A percentile compares a stretch with the other conserved stretches of the same genome.
Evolutionary conservation across 768 basidiomycete species (phyloP).

Genomic region (Jaapia argillacea): DNA sequence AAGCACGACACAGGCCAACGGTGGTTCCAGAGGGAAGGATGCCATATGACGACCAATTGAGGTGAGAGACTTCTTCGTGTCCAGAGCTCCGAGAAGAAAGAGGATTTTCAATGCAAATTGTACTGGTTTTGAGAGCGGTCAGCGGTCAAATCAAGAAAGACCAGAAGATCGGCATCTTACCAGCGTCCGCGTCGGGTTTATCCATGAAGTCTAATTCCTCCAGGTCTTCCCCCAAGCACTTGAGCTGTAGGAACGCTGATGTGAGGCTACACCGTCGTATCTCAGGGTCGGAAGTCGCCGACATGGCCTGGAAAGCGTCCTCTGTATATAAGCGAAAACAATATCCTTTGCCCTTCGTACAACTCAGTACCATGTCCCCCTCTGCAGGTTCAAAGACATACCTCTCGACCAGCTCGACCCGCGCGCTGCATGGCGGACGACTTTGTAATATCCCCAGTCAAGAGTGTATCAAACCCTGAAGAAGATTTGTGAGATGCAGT

Average conservation of each 20-base stretch:
- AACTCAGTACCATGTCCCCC: not conserved
- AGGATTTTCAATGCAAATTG: slow-evolving; percentile 58
- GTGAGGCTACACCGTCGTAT: slow-evolving; percentile 83
- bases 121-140: slow-evolving; percentile 28
- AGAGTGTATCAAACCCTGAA: slow-evolving; percentile 79
- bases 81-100: slow-evolving; percentile 72
- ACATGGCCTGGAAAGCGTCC: slow-evolving; percentile 58
- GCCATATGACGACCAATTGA: slow-evolving; percentile 76
- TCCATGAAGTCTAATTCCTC: slow-evolving; percentile 86
- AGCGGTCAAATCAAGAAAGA: not conserved
- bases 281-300: slow-evolving; percentile 69
- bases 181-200: slow-evolving; percentile 60
- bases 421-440: slow-evolving; percentile 91
- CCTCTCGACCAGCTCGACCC: slow-evolving; percentile 94
- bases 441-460: slow-evolving; percentile 76
- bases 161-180: slow-evolving; percentile 34
- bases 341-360: slow-evolving; percentile 55
- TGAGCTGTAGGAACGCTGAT: slow-evolving; percentile 76
- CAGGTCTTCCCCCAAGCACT: slow-evolving; percentile 73
- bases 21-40: slow-evolving; percentile 85
- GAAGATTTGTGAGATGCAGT: not conserved
- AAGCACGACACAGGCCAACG: slow-evolving; percentile 67
- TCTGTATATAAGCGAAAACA: slow-evolving; percentile 95
- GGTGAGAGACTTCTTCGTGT: slow-evolving; percentile 56
- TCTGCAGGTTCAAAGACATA: slow-evolving; percentile 16